Base-by-base conservation (phyloP, 1,139 yeast genomes). In the Protomyces lactucae-debilis region DNA sequence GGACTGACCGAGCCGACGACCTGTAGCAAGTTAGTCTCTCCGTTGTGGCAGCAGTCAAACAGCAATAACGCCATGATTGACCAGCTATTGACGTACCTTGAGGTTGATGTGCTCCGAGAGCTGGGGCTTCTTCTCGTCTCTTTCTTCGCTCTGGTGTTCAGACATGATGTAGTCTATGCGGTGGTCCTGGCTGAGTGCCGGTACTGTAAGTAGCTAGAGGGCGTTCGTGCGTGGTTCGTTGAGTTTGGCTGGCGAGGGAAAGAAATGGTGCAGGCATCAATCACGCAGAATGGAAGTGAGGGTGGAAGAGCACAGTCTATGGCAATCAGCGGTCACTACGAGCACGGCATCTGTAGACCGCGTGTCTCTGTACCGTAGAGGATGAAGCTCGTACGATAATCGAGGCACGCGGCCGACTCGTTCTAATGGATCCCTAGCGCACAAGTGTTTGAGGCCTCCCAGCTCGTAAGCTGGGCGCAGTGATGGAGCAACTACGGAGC, bases 381-480 rank as follows among this genome's bases (percentile, higher is more conserved):
- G 37, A 51, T n/a, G 16, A 51, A 14, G 16, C 53, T 10, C 23
- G 21, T 43, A 18, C 21, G 48, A n/a, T 43, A 51, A 32, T 14
- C 53, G 53, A 35, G 37, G 18, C 37, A 23, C n/a, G 55, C 55
- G 16, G 45, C 39, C 52, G 35, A 10, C 45, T 57, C 48, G 21
- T 8, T 57, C 61, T 57, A 51, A 57, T 53, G 61, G 48, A 45
- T 53, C 52, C 37, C 55, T 48, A 57, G 61, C 61, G 61, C 61
- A 57, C 61, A 57, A 54, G 61, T 57, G 61, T 57, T 57, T 57
- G 61, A 57, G 48, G 61, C 52, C 61, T 57, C 61, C 48, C 48
- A 18, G 23, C 48, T 18, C 25, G 12, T 16, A 43, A 43, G 48
- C 48, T 18, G 48, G 48, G 48, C 48, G 48, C 48, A 43, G 48